Evolutionary conservation across 768 basidiomycete genomes (phyloP), one percentile per base, ranked within the genome.

Genomic region (Mycena pura): DNA sequence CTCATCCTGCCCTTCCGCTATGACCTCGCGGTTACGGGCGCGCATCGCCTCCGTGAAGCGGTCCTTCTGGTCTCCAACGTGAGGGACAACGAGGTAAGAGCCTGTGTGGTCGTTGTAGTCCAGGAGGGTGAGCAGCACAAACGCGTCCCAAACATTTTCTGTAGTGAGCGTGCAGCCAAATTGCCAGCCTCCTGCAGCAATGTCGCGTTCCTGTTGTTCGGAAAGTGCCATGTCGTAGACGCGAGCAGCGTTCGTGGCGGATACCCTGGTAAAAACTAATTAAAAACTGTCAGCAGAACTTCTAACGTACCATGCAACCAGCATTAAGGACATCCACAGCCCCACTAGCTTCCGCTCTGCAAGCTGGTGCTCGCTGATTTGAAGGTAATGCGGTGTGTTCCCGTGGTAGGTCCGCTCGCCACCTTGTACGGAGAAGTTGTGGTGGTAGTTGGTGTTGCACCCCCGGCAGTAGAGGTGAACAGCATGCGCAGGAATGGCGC

Each of bases 101-200:
- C 41, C 43, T 1, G 43, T 60, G 0, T 24, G 34, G 3, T 57
- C 5, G n/a, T 56, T 40, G 50, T 75, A 70, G 11, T 74, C 63
- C 13, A 76, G 69, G 2, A 75, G 66, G 1, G 70, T 51, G 14
- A 62, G 15, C 6, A 72, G 61, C n/a, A 73, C 46, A 43, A 74
- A 76, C 0, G 60, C 70, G 63, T 73, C 69, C 70, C 73, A 76
- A 11, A 76, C 69, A 44, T 76, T 69, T 13, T 73, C 65, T 1
- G 65, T 69, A 2, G 65, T 57, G 3, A 72, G 55, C n/a, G 27
- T 6, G n/a, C 34, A 28, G 46, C 60, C 6, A 43, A 74, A 67
- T 21, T 65, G 40, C 70, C 70, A 74, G 6, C 58, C 64, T 9
- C 22, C 41, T 19, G 40, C 28, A 19, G 46, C 32, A 11, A 68